Evolutionary conservation across 306 rosid genomes (phyloP).

Genomic region (Pyrus communis): DNA sequence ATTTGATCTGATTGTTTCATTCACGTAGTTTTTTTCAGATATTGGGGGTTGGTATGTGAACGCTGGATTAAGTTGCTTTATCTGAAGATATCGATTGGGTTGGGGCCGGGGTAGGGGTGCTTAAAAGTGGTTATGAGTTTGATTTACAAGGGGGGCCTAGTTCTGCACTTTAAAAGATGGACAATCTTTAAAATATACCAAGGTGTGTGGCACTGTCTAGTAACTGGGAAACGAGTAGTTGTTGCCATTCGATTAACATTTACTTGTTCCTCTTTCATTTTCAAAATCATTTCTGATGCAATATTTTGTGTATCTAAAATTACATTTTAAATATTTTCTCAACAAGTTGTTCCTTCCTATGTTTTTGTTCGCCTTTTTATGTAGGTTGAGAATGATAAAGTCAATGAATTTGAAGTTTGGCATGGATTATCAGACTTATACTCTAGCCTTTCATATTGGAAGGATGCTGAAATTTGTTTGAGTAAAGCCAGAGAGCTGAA

Average conservation of each 20-base stretch:
- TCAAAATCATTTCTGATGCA: neutral
- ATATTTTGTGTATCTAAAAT: neutral
- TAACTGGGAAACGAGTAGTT: neutral
- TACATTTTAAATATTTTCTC: neutral
- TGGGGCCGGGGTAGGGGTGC: neutral
- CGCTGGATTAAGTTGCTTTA: neutral
- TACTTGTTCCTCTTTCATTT: neutral
- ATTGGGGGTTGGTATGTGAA: neutral
- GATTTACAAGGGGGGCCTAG: neutral
- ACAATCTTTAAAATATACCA: neutral
- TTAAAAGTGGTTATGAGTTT: neutral
- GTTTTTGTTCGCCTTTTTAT: conserved; percentile 8
- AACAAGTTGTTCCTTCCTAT: conserved; percentile 3
- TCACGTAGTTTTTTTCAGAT: neutral
- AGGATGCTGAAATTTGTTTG: conserved; percentile 90
- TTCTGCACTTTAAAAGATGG: neutral
- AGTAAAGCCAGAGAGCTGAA: conserved; percentile 71
- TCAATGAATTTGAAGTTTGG: conserved; percentile 83
- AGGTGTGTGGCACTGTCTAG: neutral
- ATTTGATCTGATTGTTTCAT: neutral
- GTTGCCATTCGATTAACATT: neutral
- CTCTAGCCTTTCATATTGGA: conserved; percentile 86
- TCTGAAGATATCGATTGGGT: neutral
- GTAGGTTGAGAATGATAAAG: conserved; percentile 63
- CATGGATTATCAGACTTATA: conserved; percentile 84